Base-by-base conservation (phyloP, 2,329 filamentous ascomycete species). In the Colletotrichum theobromicola region DNA sequence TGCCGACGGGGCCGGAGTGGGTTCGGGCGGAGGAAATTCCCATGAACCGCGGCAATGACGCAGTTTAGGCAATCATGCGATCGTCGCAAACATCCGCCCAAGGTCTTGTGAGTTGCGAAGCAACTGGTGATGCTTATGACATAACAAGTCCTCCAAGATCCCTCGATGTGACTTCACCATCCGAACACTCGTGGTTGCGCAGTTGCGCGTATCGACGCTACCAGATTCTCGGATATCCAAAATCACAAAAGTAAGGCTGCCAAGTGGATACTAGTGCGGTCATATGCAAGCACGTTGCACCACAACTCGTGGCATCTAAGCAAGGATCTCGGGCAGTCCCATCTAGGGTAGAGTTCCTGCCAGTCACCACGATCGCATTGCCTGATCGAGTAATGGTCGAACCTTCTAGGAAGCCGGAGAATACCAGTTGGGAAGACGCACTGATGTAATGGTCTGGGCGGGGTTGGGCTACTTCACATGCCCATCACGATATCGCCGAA, bases 361-460 rank as follows among this genome's bases (percentile, higher is more conserved):
- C 16, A 28, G 21, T 50, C 18, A 46, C 66, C 37, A 32, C 66
- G 66, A 68, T 32, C 26, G 21, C 9, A 60, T 68, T 61, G 16
- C 66, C 55, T 16, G 30, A 68, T 68, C 34, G 24, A 68, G 66
- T 15, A 61, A 32, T 21, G 13, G 16, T 68, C 55, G 66, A 68
- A 53, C 55, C 55, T 68, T 68, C 66, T 28, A 50, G 66, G 37
- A 13, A 61, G 10, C 26, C 18, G 30, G 21, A 32, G 66, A 68
- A 32, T 16, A 24, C 34, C 15, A 61, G 7, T 61, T n/a, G 26
- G 66, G 24, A n/a, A 21, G 13, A 12, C 66, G 66, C 66, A 68
- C 55, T 68, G 66, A 68, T 68, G 66, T 68, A 68, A 68, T 68
- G n/a, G 66, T 46, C 66, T n/a, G 55, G 55, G 55, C 55, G 55